Evolutionary conservation across 345 rosid genomes (phyloP), one percentile per base, ranked within the genome.

Genomic region (Lepidium didymum): DNA sequence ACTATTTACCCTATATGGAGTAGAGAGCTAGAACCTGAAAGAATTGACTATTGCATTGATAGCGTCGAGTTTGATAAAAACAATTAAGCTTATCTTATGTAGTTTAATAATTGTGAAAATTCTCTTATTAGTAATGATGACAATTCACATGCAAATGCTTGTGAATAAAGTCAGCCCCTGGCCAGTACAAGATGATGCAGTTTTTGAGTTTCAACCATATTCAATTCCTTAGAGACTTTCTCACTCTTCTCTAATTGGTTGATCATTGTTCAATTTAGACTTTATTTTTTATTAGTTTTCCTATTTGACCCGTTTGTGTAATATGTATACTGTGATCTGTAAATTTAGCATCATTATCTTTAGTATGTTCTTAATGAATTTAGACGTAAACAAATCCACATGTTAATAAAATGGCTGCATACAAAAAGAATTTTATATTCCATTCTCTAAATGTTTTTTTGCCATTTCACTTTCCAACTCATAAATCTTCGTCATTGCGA

Each of bases 141-240:
- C 7, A 11, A 43, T 50, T 27, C 77, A 74, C 73, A 67, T 74
- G 77, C 72, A 67, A 66, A 58, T 66, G 56, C 62, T 42, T 37
- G 43, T 59, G 43, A 59, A 16, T 18, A 51, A 51, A 62, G 73
- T 67, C 77, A 74, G 67, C 67, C 16, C 50, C 23, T 29, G 33
- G 33, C 33, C 27, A 27, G 36, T 67, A 51, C 56, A 50, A 58
- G 34, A 65, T 57, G 56, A 66, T 58, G 65, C 52, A 57, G 52
- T 18, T 29, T 21, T 29, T 54, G 43, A 67, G 43, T 74, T 44
- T 67, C 43, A 25, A 67, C 44, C 35, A 50, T 67, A 67, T 74
- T 74, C 35, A 67, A 59, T 43, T 36, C 63, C 23, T 52, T 10
- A 60, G 16, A 43, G 68, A 52, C 73, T 67, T 74, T 65, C 56